Percentiles rank a stretch among this genome's conserved stretches.
phyloP scores from a whole-genome alignment of 2,329 filamentous ascomycete species.

The Fusarium goolgardi region DNA sequence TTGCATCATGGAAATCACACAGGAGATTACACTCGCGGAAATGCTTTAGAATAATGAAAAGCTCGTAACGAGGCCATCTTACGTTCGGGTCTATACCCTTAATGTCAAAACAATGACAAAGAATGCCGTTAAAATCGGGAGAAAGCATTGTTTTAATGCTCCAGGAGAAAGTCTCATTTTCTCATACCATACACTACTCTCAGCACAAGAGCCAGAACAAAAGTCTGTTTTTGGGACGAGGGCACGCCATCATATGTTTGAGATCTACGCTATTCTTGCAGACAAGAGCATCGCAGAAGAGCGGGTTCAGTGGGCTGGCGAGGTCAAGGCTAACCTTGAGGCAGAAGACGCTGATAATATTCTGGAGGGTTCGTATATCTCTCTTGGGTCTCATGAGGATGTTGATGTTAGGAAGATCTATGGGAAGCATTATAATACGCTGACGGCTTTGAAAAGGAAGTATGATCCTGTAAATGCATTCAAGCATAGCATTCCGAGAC shows the following conservation, averaged over 20 bases:
- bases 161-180: not conserved
- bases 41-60: constrained; percentile 11
- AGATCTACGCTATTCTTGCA: constrained; percentile 4
- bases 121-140: fast-evolving
- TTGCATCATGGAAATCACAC: constrained; percentile 3
- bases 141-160: not conserved
- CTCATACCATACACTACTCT: not conserved
- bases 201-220: not conserved
- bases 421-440: not conserved
- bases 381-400: not conserved
- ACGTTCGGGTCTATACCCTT: not conserved
- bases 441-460: not conserved
- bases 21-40: not conserved
- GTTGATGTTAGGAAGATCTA: constrained; percentile 3
- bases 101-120: not conserved
- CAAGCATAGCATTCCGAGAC: not conserved
- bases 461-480: constrained; percentile 7
- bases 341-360: constrained; percentile 4
- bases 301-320: not conserved
- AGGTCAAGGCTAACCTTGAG: not conserved
- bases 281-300: not conserved
- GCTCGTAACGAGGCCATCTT: not conserved
- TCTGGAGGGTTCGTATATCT: constrained; percentile 8
- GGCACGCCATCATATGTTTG: constrained; percentile 11
- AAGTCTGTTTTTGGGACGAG: not conserved